Evolutionary conservation across 257 asterid genomes (phyloP), one percentile per base, ranked within the genome.

Genomic region (Solanum commersonii): DNA sequence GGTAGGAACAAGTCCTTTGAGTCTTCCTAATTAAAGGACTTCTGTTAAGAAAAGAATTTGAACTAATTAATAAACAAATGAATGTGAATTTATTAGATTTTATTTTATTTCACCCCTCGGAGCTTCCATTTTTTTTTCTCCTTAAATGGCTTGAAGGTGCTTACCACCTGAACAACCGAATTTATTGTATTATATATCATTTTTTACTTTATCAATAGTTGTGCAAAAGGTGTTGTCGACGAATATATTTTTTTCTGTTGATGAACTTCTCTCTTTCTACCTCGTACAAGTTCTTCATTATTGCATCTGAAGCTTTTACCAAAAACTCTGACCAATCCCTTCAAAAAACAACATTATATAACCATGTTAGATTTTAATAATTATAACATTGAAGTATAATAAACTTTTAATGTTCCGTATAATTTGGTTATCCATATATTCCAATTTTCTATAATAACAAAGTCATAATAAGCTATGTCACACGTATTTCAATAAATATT

Each of bases 251-350:
- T 4, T 84, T 87, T 16, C 68, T 76, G 23, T 88, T 77, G 60
- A 42, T 72, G 22, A 81, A 20, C 27, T 89, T 88, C 67, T 91
- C 94, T 84, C 90, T 94, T 89, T 94, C 96, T 88, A 94, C 90
- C 89, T 96, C 98, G n/a, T 92, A 84, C 95, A 96, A 86, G 86
- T 95, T 96, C 94, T 91, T 87, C 87, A 95, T 87, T 91, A 95
- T 95, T 87, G 94, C 98, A 74, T 94, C 95, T 5, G 95, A 89
- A 13, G 98, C 96, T 73, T 83, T 89, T 12, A 82, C 93, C 0
- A 96, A 90, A 88, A 96, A 95, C 4, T 95, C 98, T 33, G 95
- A 87, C 98, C 98, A 95, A 65, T 95, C 97, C 92, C 98, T 95
- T 88, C 78, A 88, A 33, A 79, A 77, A 70, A 65, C 27, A 71